A percentile compares a stretch with the other conserved stretches of the same genome.
phyloP scores from a whole-genome alignment of 192 early-diverging fungal genomes.

The Backusella liffmaniae region DNA sequence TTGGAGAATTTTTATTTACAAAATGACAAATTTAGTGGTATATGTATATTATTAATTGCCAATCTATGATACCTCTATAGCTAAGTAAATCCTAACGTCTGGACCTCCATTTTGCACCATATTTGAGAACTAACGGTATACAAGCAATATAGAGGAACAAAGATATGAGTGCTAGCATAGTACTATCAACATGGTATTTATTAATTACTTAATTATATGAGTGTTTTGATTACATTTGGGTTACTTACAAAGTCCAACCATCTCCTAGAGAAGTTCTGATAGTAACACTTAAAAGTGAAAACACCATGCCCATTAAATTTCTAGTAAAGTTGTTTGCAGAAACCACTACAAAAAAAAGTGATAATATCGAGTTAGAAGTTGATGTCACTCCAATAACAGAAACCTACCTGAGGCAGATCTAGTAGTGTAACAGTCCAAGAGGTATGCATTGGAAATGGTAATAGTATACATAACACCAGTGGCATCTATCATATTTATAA shows the following conservation, averaged over 20 bases:
- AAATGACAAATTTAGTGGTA: not conserved
- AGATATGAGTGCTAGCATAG: not conserved
- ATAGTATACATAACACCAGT: constrained; percentile 25
- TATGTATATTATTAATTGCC: not conserved
- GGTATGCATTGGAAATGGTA: constrained; percentile 16
- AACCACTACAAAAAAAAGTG: constrained; percentile 5
- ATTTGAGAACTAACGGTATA: constrained; percentile 16
- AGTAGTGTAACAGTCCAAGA: not conserved
- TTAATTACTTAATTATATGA: not conserved
- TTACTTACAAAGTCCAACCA: constrained; percentile 28
- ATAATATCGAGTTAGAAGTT: not conserved
- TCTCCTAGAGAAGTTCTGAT: constrained; percentile 14
- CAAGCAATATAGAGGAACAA: not conserved
- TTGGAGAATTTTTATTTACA: not conserved
- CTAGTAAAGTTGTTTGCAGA: constrained; percentile 19
- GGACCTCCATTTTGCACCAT: constrained; percentile 2
- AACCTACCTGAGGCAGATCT: constrained; percentile 18
- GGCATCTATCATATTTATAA: not conserved
- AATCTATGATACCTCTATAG: not conserved
- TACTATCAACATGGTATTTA: not conserved
- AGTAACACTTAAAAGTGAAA: constrained; percentile 17
- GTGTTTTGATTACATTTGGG: not conserved
- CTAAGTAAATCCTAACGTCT: not conserved
- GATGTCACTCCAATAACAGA: not conserved
- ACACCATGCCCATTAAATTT: constrained; percentile 21